Conservation (phyloP, 2,329 filamentous ascomycete genomes). For the Colletotrichum sp. region DNA sequence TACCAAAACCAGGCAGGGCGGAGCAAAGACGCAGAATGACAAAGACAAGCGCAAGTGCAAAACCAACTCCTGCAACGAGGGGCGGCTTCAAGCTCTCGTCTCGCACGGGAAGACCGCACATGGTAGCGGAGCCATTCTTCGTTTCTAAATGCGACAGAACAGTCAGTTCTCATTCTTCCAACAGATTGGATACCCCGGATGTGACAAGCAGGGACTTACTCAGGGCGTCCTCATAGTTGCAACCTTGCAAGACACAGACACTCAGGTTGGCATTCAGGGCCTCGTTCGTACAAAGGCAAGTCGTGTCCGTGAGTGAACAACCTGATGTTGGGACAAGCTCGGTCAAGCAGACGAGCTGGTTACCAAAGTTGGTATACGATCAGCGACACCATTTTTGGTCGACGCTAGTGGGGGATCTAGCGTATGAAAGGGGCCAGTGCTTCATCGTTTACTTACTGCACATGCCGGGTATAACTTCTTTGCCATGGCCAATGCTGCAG, state of each 20-base stretch:
- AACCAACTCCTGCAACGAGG: conserved; percentile 29
- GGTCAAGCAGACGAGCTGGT: conserved; percentile 21
- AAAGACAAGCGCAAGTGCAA: conserved; percentile 28
- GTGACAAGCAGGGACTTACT: neutral
- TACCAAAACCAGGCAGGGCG: conserved; percentile 26
- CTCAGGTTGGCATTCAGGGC: conserved; percentile 21
- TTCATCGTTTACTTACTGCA: conserved; percentile 18
- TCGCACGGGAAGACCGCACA: conserved; percentile 27
- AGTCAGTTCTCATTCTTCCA: neutral
- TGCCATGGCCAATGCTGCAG: conserved; percentile 1
- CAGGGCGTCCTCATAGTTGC: conserved; percentile 18
- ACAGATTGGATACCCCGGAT: neutral
- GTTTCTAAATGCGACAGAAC: conserved; percentile 11
- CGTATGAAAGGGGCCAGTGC: neutral
- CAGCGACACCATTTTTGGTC: neutral
- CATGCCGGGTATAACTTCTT: conserved; percentile 18
- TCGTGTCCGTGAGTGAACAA: conserved; percentile 19
- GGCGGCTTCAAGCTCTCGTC: conserved; percentile 28
- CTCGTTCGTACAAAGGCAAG: conserved; percentile 25
- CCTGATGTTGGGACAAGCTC: neutral
- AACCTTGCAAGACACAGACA: conserved; percentile 19
- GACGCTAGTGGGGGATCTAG: neutral
- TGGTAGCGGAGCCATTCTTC: conserved; percentile 19
- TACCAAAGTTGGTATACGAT: neutral
- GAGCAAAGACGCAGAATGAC: conserved; percentile 32